A percentile compares a stretch with the other conserved stretches of the same genome.
These are phyloP conservation scores for Jaapia argillacea DNA, from an alignment of 768 basidiomycete species.

Conservation along the genomic window DNA sequence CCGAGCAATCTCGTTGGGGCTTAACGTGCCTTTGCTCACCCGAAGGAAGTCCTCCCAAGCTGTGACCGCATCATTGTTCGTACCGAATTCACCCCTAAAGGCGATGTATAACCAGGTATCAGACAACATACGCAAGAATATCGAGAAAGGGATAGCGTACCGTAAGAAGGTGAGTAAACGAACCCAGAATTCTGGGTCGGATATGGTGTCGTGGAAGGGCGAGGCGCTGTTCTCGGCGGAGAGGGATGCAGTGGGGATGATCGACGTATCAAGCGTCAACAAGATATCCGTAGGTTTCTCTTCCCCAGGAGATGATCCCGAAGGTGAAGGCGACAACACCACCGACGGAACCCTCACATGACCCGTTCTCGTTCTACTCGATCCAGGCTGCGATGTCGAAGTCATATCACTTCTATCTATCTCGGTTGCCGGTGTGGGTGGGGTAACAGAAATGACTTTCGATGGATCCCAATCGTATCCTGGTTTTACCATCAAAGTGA, in stretches of 20 bases:
- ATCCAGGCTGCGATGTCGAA: conserved; percentile 6
- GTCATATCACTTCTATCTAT: conserved; percentile 4
- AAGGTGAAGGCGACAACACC: conserved; percentile 69
- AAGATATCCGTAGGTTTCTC: conserved; percentile 52
- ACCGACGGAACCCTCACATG: conserved; percentile 71
- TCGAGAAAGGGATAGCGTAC: conserved; percentile 22
- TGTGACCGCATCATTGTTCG: conserved; percentile 49
- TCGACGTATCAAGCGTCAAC: conserved; percentile 54
- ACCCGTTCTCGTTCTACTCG: conserved; percentile 24
- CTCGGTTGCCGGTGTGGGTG: conserved; percentile 6
- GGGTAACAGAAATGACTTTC: conserved; percentile 21
- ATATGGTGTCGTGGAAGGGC: conserved; percentile 59
- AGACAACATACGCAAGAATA: conserved; percentile 3
- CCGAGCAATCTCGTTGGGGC: conserved; percentile 81
- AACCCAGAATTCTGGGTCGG: conserved; percentile 75
- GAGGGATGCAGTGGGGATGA: conserved; percentile 27
- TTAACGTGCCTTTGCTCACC: conserved; percentile 72
- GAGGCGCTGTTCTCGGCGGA: conserved; percentile 20
- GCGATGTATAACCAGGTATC: no score
- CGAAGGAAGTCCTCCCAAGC: conserved; percentile 86
- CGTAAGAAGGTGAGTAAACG: conserved; percentile 54
- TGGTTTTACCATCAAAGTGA: conserved; percentile 84
- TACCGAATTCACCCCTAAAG: conserved; percentile 49
- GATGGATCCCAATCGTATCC: conserved; percentile 57
- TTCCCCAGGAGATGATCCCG: conserved; percentile 29